Conservation (phyloP, 495 filamentous ascomycete species). For the Bombardia bombarda region DNA sequence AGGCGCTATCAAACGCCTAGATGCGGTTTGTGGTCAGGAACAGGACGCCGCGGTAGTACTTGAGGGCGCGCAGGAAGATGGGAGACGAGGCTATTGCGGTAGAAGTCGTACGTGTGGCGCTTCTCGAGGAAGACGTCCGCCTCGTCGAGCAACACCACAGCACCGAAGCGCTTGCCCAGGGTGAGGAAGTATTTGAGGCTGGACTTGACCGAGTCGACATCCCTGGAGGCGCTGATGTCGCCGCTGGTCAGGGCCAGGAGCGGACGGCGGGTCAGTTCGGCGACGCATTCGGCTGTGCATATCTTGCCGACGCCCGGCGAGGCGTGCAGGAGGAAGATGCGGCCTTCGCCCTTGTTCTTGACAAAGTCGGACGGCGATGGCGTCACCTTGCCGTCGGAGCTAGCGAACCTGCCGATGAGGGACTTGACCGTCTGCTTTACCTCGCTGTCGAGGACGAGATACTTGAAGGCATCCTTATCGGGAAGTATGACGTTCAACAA, state of each 20-base stretch:
- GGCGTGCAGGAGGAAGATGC: conserved; percentile 47
- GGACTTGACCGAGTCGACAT: conserved; percentile 23
- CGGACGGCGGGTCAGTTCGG: conserved; percentile 30
- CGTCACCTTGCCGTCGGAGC: conserved; percentile 22
- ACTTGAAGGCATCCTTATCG: conserved; percentile 29
- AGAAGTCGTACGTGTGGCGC: conserved; percentile 61
- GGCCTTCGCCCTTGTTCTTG: conserved; percentile 38
- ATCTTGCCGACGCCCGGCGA: conserved; percentile 46
- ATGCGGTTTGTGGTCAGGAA: conserved; percentile 53
- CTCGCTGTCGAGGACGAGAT: conserved; percentile 31
- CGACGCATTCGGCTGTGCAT: conserved; percentile 37
- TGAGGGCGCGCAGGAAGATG: conserved; percentile 43
- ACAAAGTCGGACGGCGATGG: conserved; percentile 36
- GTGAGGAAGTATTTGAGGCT: conserved; percentile 31
- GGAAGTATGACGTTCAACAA: too few species aligned
- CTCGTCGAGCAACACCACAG: conserved; percentile 35
- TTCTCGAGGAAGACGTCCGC: conserved; percentile 51
- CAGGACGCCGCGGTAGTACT: conserved; percentile 52
- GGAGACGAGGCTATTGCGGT: conserved; percentile 71
- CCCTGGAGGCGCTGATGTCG: conserved; percentile 24
- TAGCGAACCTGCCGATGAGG: conserved; percentile 32
- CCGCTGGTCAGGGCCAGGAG: conserved; percentile 31
- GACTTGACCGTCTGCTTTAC: conserved; percentile 33
- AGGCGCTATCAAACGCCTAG: conserved; percentile 40
- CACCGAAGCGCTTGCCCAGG: conserved; percentile 35